These are phyloP conservation scores for Oryza meyeriana DNA, from an alignment of 176 grass and related monocot genomes.

Conservation along the genomic window DNA sequence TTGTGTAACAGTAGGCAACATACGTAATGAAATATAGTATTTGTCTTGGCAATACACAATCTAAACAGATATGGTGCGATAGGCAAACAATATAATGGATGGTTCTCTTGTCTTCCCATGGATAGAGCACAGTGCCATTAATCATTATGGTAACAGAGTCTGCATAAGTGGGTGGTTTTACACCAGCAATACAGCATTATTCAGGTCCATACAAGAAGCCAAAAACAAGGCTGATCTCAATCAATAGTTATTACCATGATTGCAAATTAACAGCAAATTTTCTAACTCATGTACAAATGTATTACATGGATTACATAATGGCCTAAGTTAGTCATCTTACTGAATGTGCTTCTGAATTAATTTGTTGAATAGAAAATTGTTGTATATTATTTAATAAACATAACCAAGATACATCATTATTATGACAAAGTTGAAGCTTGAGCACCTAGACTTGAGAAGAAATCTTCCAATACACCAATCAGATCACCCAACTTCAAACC, in stretches of 20 bases:
- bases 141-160: not conserved
- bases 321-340: not conserved
- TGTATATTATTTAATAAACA: slow-evolving; percentile 3
- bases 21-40: not conserved
- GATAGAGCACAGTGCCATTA: not conserved
- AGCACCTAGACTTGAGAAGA: slow-evolving; percentile 84
- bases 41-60: not conserved
- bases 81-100: not conserved
- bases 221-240: slow-evolving; percentile 1
- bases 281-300: not conserved
- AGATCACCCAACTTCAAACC: slow-evolving; percentile 90
- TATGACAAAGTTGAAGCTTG: slow-evolving; percentile 1
- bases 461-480: slow-evolving; percentile 94
- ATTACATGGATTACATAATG: not conserved
- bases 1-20: not conserved
- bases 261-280: not conserved
- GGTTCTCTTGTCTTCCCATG: not conserved
- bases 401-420: slow-evolving; percentile 15
- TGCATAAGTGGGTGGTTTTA: not conserved
- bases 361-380: not conserved
- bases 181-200: not conserved
- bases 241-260: slow-evolving; percentile 5
- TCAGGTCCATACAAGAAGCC: not conserved
- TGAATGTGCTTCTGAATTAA: not conserved
- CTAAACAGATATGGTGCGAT: not conserved